A percentile compares a stretch with the other conserved stretches of the same genome.
Evolutionary conservation across 2,329 filamentous ascomycete genomes (phyloP).

Genomic region (Dactylellina cionopaga): DNA sequence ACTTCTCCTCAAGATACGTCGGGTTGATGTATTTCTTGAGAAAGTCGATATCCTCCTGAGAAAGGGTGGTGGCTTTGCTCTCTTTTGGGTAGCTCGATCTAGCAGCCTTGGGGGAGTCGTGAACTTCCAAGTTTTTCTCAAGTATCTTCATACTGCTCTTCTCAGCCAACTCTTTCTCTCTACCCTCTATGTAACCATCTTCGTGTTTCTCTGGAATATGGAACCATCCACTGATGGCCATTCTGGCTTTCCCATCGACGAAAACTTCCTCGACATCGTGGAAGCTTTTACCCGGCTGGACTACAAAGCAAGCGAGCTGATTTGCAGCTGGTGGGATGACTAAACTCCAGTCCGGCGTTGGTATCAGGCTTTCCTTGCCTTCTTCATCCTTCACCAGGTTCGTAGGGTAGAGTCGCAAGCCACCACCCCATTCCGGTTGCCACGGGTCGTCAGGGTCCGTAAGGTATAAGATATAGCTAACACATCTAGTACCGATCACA

Average conservation of each 20-base stretch:
- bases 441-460: slow-evolving; percentile 91
- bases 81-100: slow-evolving; percentile 59
- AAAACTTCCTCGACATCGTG: slow-evolving; percentile 99
- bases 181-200: slow-evolving; percentile 85
- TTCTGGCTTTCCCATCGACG: slow-evolving; percentile 81
- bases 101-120: slow-evolving; percentile 74
- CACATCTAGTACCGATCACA: slow-evolving; percentile 93
- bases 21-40: slow-evolving; percentile 89
- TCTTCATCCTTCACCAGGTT: slow-evolving; percentile 67
- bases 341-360: slow-evolving; percentile 79
- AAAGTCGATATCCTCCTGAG: slow-evolving; percentile 85
- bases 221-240: slow-evolving; percentile 99
- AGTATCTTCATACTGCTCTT: slow-evolving; percentile 93
- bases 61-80: slow-evolving; percentile 70
- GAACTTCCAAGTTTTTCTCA: slow-evolving; percentile 88
- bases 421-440: slow-evolving; percentile 92
- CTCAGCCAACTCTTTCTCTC: slow-evolving; percentile 87
- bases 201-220: slow-evolving; percentile 96
- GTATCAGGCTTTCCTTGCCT: slow-evolving; percentile 80
- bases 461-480: slow-evolving; percentile 97
- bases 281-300: slow-evolving; percentile 98
- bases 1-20: slow-evolving; percentile 90
- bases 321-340: slow-evolving; percentile 95
- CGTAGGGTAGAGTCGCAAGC: slow-evolving; percentile 84
- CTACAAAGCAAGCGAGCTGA: slow-evolving; percentile 96